These are phyloP conservation scores for Smallanthus sonchifolius DNA, from an alignment of 129 eudicot genomes.

Conservation along the genomic window DNA sequence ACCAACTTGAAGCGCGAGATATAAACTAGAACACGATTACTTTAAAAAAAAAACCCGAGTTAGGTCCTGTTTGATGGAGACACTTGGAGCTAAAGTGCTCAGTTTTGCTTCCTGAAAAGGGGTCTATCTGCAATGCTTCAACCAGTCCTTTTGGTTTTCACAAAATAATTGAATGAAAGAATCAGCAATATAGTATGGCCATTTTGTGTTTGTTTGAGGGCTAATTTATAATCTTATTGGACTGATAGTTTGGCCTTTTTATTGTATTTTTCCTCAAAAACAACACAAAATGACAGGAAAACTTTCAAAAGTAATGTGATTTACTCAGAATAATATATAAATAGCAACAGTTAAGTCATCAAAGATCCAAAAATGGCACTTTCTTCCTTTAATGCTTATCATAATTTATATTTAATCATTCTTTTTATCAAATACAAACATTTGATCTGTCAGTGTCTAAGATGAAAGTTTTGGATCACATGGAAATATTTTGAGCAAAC, in stretches of 20 bases:
- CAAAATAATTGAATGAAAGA: slow-evolving; percentile 5
- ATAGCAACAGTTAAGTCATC: slow-evolving; percentile 27
- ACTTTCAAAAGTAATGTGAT: slow-evolving; percentile 21
- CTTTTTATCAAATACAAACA: slow-evolving; percentile 21
- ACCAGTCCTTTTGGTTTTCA: background rate
- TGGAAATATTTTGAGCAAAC: slow-evolving; percentile 5
- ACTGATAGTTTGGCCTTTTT: slow-evolving; percentile 14
- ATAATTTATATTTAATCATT: slow-evolving; percentile 12
- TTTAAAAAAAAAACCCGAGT: background rate
- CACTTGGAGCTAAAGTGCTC: background rate
- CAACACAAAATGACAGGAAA: slow-evolving; percentile 22
- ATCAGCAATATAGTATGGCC: slow-evolving; percentile 17
- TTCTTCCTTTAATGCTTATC: slow-evolving; percentile 31
- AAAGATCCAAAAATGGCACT: slow-evolving; percentile 26
- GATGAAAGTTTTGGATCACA: slow-evolving; percentile 6
- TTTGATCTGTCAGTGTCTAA: slow-evolving; percentile 20
- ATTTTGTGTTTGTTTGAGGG: slow-evolving; percentile 21
- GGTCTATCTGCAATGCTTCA: slow-evolving; percentile 3
- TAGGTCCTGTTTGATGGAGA: slow-evolving; percentile 3
- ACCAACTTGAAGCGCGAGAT: background rate
- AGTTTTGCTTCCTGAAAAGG: slow-evolving; percentile 18
- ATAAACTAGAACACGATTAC: slow-evolving; percentile 3
- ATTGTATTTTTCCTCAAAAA: slow-evolving; percentile 16
- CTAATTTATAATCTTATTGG: slow-evolving; percentile 23
- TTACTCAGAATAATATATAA: background rate